Evolutionary conservation across 441 rosid species (phyloP), one percentile per base, ranked within the genome.

Genomic region (Euphorbia celastroides): DNA sequence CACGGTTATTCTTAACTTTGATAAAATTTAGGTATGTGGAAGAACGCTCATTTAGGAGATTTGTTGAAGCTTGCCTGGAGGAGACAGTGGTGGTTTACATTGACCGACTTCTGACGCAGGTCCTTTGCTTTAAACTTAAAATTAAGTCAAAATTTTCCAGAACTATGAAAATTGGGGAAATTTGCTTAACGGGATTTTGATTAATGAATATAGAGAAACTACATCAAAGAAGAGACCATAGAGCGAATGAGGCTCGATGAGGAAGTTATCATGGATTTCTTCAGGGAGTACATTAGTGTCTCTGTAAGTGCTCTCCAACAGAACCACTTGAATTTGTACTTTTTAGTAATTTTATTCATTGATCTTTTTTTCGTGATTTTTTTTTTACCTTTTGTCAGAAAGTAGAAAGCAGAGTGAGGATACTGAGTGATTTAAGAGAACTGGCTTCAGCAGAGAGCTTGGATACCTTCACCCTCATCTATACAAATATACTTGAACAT

Each of bases 401-500:
- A 88, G 98, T 95, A 67, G 97, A 92, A 70, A 89, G 80, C 81
- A 90, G 93, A 81, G 80, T 88, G 65, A 80, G 93, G 79, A 86
- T 85, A 85, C 75, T 90, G 82, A 84, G 89, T 63, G 98, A 95
- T 82, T 80, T 92, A 56, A 84, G 97, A 84, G 99, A 95, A 76
- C 99, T 95, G 77, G 98, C 98, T 65, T 92, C 98, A 5, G 99
- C 98, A 13, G 98, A 92, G 79, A 92, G 98, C 78, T 80, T 95
- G 75, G 98, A 95, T 79, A 80, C 92, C 60, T 95, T 92, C 75
- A 88, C 98, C 1, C 97, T 95, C 52, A 87, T 90, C 66, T 95
- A 95, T 69, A 77, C 97, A 27, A 95, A 92, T 81, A 88, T 95
- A 77, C 93, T 95, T 23, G 95, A 92, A 79, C 95, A 88, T 80